Conservation (phyloP, 2,329 filamentous ascomycete species). For the Exophiala alcalophila region DNA sequence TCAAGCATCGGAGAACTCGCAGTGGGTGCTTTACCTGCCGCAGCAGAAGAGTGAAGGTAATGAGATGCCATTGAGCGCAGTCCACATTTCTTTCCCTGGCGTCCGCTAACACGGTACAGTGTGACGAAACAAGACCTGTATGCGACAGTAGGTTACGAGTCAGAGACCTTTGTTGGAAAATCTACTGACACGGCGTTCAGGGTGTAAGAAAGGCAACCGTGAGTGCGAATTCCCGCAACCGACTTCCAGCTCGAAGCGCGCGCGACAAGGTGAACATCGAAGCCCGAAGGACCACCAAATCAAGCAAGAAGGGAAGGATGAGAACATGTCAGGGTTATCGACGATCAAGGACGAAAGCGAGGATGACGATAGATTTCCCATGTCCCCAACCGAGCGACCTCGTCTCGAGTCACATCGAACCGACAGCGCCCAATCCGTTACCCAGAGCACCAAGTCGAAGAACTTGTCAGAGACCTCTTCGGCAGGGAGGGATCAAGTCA, state of each 20-base stretch:
- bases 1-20: constrained; percentile 89
- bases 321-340: constrained; percentile 17
- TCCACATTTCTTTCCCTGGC: neutral
- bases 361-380: constrained; percentile 21
- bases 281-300: constrained; percentile 17
- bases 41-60: constrained; percentile 75
- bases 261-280: constrained; percentile 34
- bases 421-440: constrained; percentile 26
- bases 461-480: constrained; percentile 29
- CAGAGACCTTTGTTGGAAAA: constrained; percentile 3
- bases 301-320: constrained; percentile 26
- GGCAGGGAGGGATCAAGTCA: constrained; percentile 33
- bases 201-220: constrained; percentile 86
- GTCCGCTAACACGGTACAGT: constrained; percentile 52
- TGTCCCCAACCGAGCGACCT: constrained; percentile 10
- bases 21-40: constrained; percentile 94
- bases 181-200: constrained; percentile 40
- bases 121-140: constrained; percentile 81
- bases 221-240: constrained; percentile 87
- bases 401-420: constrained; percentile 16
- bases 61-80: no score
- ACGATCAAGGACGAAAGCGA: constrained; percentile 32
- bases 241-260: constrained; percentile 46
- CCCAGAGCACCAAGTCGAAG: constrained; percentile 34
- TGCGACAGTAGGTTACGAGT: constrained; percentile 64